These are phyloP conservation scores for Hanseniaspora sp. DNA, from an alignment of 1,139 yeast species.

Conservation along the genomic window DNA sequence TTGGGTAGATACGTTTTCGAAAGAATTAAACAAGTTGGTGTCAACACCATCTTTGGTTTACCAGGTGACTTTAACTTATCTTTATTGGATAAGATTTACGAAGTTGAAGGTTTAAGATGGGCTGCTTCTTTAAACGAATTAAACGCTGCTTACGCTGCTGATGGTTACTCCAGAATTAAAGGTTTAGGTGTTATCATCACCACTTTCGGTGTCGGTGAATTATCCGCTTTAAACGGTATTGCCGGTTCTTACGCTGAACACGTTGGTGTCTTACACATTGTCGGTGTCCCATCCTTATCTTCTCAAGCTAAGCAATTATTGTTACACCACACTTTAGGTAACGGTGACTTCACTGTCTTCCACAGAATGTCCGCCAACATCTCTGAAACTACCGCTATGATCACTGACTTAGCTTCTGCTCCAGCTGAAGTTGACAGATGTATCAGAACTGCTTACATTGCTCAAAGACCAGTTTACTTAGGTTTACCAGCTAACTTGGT, in stretches of 20 bases:
- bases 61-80: conserved; percentile 64
- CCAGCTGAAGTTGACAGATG: conserved; percentile 63
- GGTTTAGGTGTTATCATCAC: conserved; percentile 53
- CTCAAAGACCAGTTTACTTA: conserved; percentile 74
- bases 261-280: conserved; percentile 70
- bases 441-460: conserved; percentile 56
- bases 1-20: conserved; percentile 55
- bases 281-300: conserved; percentile 58
- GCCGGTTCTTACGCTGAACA: conserved; percentile 76
- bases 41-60: conserved; percentile 54
- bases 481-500: conserved; percentile 77
- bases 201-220: conserved; percentile 79
- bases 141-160: conserved; percentile 63
- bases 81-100: conserved; percentile 51
- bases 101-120: conserved; percentile 51
- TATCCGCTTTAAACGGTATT: conserved; percentile 73
- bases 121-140: conserved; percentile 63
- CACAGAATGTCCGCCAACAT: conserved; percentile 62
- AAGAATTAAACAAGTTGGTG: conserved; percentile 40
- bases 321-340: conserved; percentile 63
- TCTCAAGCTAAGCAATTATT: conserved; percentile 54
- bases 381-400: conserved; percentile 52
- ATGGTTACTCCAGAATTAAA: conserved; percentile 58
- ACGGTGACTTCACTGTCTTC: conserved; percentile 75
- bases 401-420: conserved; percentile 53